Evolutionary conservation across 805 yeast genomes (phyloP), one percentile per base, ranked within the genome.

Genomic region (Debaryomyces hansenii): DNA sequence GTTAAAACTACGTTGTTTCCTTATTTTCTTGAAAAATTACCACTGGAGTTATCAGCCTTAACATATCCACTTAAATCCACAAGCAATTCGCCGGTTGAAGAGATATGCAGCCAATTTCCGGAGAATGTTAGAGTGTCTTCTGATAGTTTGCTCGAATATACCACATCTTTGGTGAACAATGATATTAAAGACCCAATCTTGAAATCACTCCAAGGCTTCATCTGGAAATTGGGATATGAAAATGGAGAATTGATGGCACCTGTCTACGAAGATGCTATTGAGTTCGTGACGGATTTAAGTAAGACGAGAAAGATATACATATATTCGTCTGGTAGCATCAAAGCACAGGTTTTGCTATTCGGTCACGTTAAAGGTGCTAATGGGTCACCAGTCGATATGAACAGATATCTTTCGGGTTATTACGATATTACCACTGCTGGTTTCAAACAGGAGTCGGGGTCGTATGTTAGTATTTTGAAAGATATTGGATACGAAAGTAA

Each of bases 371-470:
- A 68, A 43, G 46, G 51, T 28, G 44, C 41, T 10, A 66, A 68
- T 4, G 64, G 65, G 8, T 62, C 63, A 5, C 49, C 56, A 16
- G 60, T 69, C 20, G 87, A 87, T 62, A 62, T 89, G 57, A 85
- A 79, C 37, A 62, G 64, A 1, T 61, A 63, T 18, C 59, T 91
- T 16, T 49, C 69, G 5, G 95, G 85, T 12, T 91, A 90, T 66
- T 91, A 82, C 60, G 98, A 91, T 64, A 90, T 96, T 28, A 82
- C 82, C 31, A 88, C 90, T 8, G 80, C 90, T 1, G 97, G 98
- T 0, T 78, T 74, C 50, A 91, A 91, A 60, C 72, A 67, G 14
- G 85, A 79, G 18, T 24, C 62, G 0, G 41, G 55, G 7, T 85
- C 95, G 14, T 91, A 91, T 60, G 52, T 41, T 7, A 77, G 63